Percentiles rank a stretch among this genome's conserved stretches.
These are phyloP conservation scores for Saraca asoca DNA, from an alignment of 331 rosid species.

Conservation along the genomic window DNA sequence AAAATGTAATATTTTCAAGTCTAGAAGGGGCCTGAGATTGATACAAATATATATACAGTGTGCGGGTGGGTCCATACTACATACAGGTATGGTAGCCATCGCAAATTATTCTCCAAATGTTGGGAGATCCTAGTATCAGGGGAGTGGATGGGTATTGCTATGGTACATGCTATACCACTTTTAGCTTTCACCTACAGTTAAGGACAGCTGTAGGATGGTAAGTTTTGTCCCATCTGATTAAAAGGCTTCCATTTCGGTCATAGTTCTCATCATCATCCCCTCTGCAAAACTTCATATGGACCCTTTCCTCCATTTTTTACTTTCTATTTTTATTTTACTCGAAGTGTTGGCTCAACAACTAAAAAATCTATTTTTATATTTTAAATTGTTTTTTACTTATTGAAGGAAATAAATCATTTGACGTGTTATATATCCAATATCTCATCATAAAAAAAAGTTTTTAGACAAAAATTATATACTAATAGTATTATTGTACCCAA, in stretches of 20 bases:
- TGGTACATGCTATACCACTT: slow-evolving; percentile 37
- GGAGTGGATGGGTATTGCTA: slow-evolving; percentile 9
- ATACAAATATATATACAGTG: neutral
- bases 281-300: neutral
- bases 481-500: too few species aligned
- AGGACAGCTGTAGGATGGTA: slow-evolving; percentile 56
- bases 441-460: too few species aligned
- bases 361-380: too few species aligned
- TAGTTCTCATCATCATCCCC: slow-evolving; percentile 39
- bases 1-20: too few species aligned
- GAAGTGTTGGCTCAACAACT: too few species aligned
- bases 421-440: too few species aligned
- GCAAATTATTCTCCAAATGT: slow-evolving; percentile 38
- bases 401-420: too few species aligned
- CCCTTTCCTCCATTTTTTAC: neutral
- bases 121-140: slow-evolving; percentile 38
- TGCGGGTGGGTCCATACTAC: neutral
- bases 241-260: slow-evolving; percentile 40
- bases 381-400: too few species aligned
- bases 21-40: too few species aligned
- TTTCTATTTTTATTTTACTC: too few species aligned
- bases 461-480: too few species aligned
- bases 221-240: slow-evolving; percentile 63
- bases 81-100: neutral
- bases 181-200: slow-evolving; percentile 34